Percentiles rank a stretch among this genome's conserved stretches.
phyloP scores from a whole-genome alignment of 306 rosid species.

The Medicago lupulina region DNA sequence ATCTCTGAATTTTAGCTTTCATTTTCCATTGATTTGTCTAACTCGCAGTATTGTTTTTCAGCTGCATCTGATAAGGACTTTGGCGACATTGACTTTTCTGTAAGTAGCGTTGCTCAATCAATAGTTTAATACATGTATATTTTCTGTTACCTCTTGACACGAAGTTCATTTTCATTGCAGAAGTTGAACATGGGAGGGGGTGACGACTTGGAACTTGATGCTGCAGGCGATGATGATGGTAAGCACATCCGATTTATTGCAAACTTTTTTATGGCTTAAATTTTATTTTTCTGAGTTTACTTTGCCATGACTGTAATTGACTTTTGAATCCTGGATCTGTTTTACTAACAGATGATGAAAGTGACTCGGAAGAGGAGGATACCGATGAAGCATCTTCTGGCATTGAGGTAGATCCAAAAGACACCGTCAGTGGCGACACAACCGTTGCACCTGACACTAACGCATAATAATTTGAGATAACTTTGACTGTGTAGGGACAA shows the following conservation, averaged over 20 bases:
- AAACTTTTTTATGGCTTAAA: not conserved
- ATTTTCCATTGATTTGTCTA: conserved; percentile 35
- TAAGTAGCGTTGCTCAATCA: conserved; percentile 34
- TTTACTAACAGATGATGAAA: conserved; percentile 46
- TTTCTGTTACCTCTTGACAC: not conserved
- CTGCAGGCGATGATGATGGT: conserved; percentile 43
- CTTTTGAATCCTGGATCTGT: not conserved
- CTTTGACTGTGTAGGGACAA: conserved; percentile 5
- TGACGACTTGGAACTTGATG: conserved; percentile 30
- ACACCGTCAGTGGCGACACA: not conserved
- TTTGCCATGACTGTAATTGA: not conserved
- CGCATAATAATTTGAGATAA: conserved; percentile 30
- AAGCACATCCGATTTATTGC: conserved; percentile 2
- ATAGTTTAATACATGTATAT: conserved; percentile 7
- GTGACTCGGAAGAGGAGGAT: conserved; percentile 44
- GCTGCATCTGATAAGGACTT: conserved; percentile 59
- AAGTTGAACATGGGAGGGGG: conserved; percentile 52
- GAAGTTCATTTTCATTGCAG: conserved; percentile 28
- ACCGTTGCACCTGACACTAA: conserved; percentile 35
- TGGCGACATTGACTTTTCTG: conserved; percentile 62
- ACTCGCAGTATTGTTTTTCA: conserved; percentile 41
- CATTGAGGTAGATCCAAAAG: conserved; percentile 33
- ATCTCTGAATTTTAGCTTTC: conserved; percentile 22
- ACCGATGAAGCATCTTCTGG: conserved; percentile 40
- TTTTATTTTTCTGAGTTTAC: not conserved